Base-by-base conservation (phyloP, 2,329 filamentous ascomycete species). In the Cladosporium austrohemisphaericum region DNA sequence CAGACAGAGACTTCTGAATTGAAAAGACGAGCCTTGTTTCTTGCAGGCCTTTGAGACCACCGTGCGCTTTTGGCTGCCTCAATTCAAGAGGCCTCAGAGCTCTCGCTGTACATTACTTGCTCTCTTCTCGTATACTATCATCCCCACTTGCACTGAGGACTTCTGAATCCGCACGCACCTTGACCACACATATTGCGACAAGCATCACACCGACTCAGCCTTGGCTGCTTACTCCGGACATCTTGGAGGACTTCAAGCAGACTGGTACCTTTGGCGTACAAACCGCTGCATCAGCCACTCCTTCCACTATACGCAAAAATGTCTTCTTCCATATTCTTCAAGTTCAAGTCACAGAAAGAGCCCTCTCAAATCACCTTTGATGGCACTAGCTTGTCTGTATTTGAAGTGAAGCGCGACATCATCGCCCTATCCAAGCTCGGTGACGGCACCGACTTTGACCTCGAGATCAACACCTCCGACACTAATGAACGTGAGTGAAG, bases 311-410 rank as follows among this genome's bases (percentile, higher is more conserved):
- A 44, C 55, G 46, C 67, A 74, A 82, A 65, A 65, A 96, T 96
- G 91, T 83, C 89, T 68, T 95, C 93, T 50, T 97, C 91, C 59
- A 93, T 98, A 66, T 97, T 96, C 74, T 98, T 96, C 87, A 95
- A 95, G 75, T 98, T 98, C 84, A 97, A 96, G 75, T 97, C 92
- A 61, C 90, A 94, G 68, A 96, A 90, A 75, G 93, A 97, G 67
- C 88, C 90, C 53, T 89, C 89, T 51, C 84, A 91, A 65, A 90
- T 98, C 63, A 88, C 91, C 65, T 97, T 98, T 70, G 92, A 98
- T 72, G 93, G 93, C 66, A 96, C 92, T 62, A 89, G 89, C 71
- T 95, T 97, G 66, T 95, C 92, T 54, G 93, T 97, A 56, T 98
- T 97, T 73, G 94, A 98, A 68, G 79, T 98, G 66, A 98, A 98